These are phyloP conservation scores for Crassisporium funariophilum DNA, from an alignment of 768 basidiomycete species.

Conservation along the genomic window DNA sequence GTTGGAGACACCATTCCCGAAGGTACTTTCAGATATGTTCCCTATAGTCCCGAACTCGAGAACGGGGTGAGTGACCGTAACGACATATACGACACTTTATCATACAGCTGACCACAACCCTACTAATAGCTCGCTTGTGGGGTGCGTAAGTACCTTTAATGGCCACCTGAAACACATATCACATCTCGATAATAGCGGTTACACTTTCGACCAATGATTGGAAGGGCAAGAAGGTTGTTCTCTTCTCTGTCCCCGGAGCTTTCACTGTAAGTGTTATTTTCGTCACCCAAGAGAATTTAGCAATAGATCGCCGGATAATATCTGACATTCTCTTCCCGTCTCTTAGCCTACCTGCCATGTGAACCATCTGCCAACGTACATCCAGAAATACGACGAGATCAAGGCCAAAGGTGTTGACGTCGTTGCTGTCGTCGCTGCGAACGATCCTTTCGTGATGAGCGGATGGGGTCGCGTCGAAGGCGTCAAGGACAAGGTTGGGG, in stretches of 20 bases:
- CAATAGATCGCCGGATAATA: conserved; percentile 32
- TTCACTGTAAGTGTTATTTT: conserved; percentile 60
- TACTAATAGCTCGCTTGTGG: conserved; percentile 59
- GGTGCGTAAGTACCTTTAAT: conserved; percentile 47
- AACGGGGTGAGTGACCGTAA: conserved; percentile 45
- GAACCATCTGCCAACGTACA: conserved; percentile 65
- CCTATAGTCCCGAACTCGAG: conserved; percentile 64
- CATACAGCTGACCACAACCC: conserved; percentile 12
- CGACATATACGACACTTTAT: conserved; percentile 13
- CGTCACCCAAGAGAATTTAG: background rate
- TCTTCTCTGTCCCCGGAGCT: conserved; percentile 79
- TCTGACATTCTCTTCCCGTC: conserved; percentile 42
- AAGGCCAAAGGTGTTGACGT: conserved; percentile 76
- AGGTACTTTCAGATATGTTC: conserved; percentile 51
- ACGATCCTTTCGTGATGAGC: conserved; percentile 78
- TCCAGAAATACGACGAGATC: conserved; percentile 72
- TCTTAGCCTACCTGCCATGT: conserved; percentile 63
- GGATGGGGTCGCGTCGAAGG: conserved; percentile 62
- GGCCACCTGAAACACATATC: conserved; percentile 7
- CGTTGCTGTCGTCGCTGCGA: conserved; percentile 74
- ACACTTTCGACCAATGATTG: conserved; percentile 61
- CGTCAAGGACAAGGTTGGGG: conserved; percentile 64
- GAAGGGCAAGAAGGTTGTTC: conserved; percentile 82
- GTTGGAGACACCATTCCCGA: conserved; percentile 42
- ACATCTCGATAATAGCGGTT: conserved; percentile 39